A percentile compares a stretch with the other conserved stretches of the same genome.
phyloP scores from a whole-genome alignment of 1,139 yeast species.

The Yamadazyma spencermartinsiae region DNA sequence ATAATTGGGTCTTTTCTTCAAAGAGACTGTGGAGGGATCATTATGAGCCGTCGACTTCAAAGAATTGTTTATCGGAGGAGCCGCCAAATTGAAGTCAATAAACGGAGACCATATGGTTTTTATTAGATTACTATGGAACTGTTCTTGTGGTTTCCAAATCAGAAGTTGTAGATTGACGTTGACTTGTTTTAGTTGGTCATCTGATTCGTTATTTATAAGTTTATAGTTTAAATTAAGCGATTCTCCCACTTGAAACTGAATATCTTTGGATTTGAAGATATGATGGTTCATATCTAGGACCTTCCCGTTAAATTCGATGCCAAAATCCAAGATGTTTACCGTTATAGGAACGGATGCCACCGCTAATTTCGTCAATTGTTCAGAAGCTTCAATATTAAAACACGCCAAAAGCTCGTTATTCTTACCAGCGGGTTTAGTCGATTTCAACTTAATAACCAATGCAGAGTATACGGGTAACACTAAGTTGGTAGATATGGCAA shows the following conservation, averaged over 20 bases:
- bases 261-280: conserved; percentile 14
- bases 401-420: conserved; percentile 53
- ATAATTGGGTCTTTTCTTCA: conserved; percentile 5
- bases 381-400: conserved; percentile 56
- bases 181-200: conserved; percentile 29
- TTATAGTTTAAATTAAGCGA: conserved; percentile 47
- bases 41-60: conserved; percentile 20
- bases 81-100: conserved; percentile 54
- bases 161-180: conserved; percentile 29
- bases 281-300: conserved; percentile 25
- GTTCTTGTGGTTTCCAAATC: conserved; percentile 9
- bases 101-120: conserved; percentile 62
- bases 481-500: conserved; percentile 6
- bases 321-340: conserved; percentile 10
- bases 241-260: conserved; percentile 28
- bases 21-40: conserved; percentile 4
- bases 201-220: conserved; percentile 31
- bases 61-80: conserved; percentile 47
- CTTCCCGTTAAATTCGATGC: conserved; percentile 40
- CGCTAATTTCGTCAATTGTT: conserved; percentile 31
- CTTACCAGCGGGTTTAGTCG: conserved; percentile 58
- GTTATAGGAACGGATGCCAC: conserved; percentile 5
- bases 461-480: conserved; percentile 26
- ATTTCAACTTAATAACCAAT: conserved; percentile 53
- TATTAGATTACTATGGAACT: conserved; percentile 32